phyloP scores from a whole-genome alignment of 345 rosid genomes.

The Sonneratia alba region DNA sequence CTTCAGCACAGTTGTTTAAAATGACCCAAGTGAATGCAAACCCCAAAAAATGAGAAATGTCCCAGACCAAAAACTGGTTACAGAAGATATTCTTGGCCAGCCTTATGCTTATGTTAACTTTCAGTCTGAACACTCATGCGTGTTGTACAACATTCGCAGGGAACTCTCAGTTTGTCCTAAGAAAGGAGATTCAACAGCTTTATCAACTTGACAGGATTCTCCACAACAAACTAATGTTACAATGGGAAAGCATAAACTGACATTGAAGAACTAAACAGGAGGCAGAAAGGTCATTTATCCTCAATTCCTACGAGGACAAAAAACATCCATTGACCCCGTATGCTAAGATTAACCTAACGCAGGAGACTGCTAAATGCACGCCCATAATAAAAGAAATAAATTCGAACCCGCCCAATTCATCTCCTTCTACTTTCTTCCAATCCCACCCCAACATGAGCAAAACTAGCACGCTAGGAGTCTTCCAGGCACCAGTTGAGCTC shows the following conservation, averaged over 20 bases:
- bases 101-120: too few relatives aligned
- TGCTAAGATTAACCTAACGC: neutral
- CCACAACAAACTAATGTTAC: neutral
- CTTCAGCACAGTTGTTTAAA: neutral
- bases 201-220: neutral
- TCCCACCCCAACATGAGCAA: neutral
- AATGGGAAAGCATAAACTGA: neutral
- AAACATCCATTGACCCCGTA: neutral
- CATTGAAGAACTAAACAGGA: neutral
- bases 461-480: neutral
- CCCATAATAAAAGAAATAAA: neutral
- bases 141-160: neutral
- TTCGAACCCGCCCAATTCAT: neutral
- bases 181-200: neutral
- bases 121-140: too few relatives aligned
- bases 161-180: neutral
- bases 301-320: neutral
- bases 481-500: neutral
- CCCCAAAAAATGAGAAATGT: neutral
- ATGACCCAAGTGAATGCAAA: neutral
- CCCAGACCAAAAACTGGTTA: neutral
- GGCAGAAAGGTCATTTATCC: neutral
- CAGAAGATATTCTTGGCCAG: neutral
- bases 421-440: neutral
- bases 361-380: neutral